phyloP scores from a whole-genome alignment of 1,284 basidiomycete species.

The Trametes hirsuta region DNA sequence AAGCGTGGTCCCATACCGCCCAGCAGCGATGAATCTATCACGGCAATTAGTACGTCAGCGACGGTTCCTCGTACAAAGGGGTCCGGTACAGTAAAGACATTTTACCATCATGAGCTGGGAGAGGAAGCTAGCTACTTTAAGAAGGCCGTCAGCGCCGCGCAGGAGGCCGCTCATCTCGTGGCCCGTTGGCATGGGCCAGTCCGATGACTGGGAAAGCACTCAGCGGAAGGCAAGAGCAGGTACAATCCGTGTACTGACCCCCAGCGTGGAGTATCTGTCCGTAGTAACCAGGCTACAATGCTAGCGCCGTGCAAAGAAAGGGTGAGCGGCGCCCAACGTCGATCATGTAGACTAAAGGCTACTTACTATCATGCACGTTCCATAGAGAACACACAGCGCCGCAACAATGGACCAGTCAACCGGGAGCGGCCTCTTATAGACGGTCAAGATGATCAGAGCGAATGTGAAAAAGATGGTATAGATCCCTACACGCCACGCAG shows the following conservation, averaged over 20 bases:
- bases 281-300: conserved; percentile 20
- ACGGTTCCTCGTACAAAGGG: background rate
- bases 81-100: background rate
- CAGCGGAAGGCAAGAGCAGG: background rate
- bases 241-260: conserved; percentile 3
- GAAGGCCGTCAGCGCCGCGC: conserved; percentile 9
- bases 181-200: conserved; percentile 8
- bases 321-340: background rate
- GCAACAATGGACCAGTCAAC: conserved; percentile 14
- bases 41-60: background rate
- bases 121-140: conserved; percentile 14
- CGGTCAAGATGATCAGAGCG: conserved; percentile 18
- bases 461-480: conserved; percentile 22
- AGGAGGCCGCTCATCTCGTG: conserved; percentile 18
- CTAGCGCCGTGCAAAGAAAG: background rate
- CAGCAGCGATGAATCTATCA: conserved; percentile 25
- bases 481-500: conserved; percentile 6
- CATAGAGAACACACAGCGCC: conserved; percentile 5
- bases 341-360: too few species aligned
- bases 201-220: conserved; percentile 1
- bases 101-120: conserved; percentile 21
- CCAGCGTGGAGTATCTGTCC: conserved; percentile 19
- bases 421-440: conserved; percentile 17
- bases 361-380: conserved; percentile 20
- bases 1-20: conserved; percentile 20